Percentiles rank a stretch among this genome's conserved stretches.
Evolutionary conservation across 768 basidiomycete genomes (phyloP).

Genomic region (Pisolithus microcarpus): DNA sequence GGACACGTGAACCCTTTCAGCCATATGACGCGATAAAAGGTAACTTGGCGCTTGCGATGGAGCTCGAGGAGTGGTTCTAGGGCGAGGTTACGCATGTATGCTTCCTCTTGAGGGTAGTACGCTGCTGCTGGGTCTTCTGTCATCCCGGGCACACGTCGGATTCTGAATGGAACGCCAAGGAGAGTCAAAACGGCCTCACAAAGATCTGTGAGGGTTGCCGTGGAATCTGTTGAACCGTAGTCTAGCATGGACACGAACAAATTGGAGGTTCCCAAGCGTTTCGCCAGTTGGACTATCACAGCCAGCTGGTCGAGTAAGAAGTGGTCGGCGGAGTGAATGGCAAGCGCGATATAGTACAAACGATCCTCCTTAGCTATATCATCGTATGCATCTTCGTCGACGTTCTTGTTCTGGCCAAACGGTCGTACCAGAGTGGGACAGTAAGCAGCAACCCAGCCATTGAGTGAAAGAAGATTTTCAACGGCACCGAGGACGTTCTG

Average conservation of each 20-base stretch:
- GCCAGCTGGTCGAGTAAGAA: conserved; percentile 98
- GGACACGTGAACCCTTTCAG: conserved; percentile 99
- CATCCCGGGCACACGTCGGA: conserved; percentile 88
- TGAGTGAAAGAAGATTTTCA: conserved; percentile 89
- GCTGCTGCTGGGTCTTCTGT: conserved; percentile 79
- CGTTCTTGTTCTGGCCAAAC: conserved; percentile 84
- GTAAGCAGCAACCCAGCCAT: conserved; percentile 96
- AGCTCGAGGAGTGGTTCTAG: conserved; percentile 88
- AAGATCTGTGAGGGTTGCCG: conserved; percentile 87
- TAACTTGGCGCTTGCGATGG: conserved; percentile 63
- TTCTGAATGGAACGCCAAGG: conserved; percentile 88
- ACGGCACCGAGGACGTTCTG: conserved; percentile 86
- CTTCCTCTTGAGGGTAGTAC: conserved; percentile 95
- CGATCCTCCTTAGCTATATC: conserved; percentile 79
- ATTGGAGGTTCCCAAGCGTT: conserved; percentile 80
- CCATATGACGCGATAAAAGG: conserved; percentile 91
- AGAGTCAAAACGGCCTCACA: conserved; percentile 93
- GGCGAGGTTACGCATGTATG: conserved; percentile 86
- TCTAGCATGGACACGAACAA: conserved; percentile 98
- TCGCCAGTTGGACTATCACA: conserved; percentile 92
- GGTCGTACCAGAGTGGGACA: conserved; percentile 93
- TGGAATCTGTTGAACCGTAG: conserved; percentile 92
- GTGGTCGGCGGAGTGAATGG: conserved; percentile 97
- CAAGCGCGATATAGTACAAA: conserved; percentile 90
- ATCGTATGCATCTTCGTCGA: conserved; percentile 68